Percentiles rank a stretch among this genome's conserved stretches.
These are phyloP conservation scores for Cutaneotrichosporon daszewskae DNA, from an alignment of 1,284 basidiomycete genomes.

Conservation along the genomic window DNA sequence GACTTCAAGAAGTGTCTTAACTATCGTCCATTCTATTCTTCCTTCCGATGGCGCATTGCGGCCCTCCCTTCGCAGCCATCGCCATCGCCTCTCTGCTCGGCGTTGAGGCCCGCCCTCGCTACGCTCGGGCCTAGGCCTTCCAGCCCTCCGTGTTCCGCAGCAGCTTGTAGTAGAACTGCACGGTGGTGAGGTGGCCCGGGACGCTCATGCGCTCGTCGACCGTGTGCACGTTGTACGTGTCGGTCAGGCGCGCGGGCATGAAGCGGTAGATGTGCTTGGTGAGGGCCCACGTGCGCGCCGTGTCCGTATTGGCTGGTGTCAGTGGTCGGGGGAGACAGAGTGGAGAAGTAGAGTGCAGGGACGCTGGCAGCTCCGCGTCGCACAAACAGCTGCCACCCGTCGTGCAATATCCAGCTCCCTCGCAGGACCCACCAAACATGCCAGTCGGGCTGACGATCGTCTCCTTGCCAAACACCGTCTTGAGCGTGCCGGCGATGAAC, in stretches of 20 bases:
- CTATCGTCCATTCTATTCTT: no score
- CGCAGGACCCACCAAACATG: no score
- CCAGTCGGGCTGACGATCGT: conserved; percentile 49
- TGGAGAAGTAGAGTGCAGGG: conserved; percentile 2
- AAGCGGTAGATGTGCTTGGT: conserved; percentile 51
- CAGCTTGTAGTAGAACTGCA: conserved; percentile 51
- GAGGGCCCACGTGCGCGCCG: conserved; percentile 47
- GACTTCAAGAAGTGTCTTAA: no score
- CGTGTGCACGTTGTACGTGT: conserved; percentile 49
- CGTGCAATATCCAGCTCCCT: no score
- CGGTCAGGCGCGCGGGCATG: conserved; percentile 39
- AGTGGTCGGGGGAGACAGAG: no score
- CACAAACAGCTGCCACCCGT: conserved; percentile 6
- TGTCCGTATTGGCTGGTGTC: conserved; percentile 51
- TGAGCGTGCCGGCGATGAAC: conserved; percentile 46
- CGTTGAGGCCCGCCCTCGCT: no score
- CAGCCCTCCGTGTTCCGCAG: conserved; percentile 49
- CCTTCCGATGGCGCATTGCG: no score
- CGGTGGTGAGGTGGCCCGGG: conserved; percentile 47
- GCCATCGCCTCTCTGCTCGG: no score
- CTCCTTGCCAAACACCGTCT: conserved; percentile 44
- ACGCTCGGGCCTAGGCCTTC: conserved; percentile 8
- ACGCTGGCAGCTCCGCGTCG: no score
- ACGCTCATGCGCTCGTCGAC: conserved; percentile 50
- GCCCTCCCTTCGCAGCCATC: no score